Base-by-base conservation (phyloP, 2,329 filamentous ascomycete genomes). In the Trichoderma hamatum region DNA sequence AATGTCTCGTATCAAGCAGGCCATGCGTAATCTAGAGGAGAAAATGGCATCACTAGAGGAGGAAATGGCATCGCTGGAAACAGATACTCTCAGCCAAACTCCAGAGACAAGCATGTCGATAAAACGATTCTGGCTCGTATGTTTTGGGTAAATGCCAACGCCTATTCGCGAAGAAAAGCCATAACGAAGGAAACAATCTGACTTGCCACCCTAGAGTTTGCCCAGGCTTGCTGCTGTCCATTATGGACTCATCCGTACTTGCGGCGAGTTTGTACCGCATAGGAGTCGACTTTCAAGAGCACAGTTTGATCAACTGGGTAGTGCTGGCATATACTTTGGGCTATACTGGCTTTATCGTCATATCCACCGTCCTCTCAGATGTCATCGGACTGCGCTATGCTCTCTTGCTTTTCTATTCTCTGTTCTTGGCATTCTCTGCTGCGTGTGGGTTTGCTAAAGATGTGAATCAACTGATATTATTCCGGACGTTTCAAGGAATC, bases 221-320 rank as follows among this genome's bases (percentile, higher is more conserved):
- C 24, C 76, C 84, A 6, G 86, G 86, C 3, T 80, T 89, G 0
- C 86, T 88, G 65, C 81, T 89, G 59, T 85, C 87, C 32, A 83
- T 88, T 72, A 75, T 88, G n/a, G 87, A 89, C 74, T 83, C 84
- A 1, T 86, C 86, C 3, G 88, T 89, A 46, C 84, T 89, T 1
- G 86, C 87, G 1, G 89, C 87, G 14, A 85, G 84, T 55, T 76
- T 89, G 11, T 85, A 85, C 72, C 80, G 80, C n/a, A 89, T 89
- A 58, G 84, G 83, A 1, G 74, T 73, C 19, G 84, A 89, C 4
- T 85, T 89, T 58, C 68, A 81, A 13, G 79, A 81, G 16, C 72
- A 85, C 3, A 76, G 79, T 13, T 73, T 73, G 3, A 80, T 86
- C 65, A 87, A 85, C 72, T 87, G 85, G 84, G 82, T 88, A 0